These are phyloP conservation scores for Lodderomyces oxycetoniae DNA, from an alignment of 1,139 yeast species.

Conservation along the genomic window DNA sequence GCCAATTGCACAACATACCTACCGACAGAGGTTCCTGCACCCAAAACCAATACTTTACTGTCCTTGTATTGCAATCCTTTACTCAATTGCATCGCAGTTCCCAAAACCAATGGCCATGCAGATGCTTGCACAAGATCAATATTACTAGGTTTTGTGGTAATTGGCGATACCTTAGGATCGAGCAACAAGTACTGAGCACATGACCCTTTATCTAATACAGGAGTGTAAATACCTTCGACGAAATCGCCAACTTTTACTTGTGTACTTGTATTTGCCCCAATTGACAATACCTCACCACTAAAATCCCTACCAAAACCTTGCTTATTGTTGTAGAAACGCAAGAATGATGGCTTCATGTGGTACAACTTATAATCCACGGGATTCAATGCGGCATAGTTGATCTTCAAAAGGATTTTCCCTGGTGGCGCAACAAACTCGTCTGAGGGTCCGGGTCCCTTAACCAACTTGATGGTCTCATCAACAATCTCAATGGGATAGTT, in stretches of 20 bases:
- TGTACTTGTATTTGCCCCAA: constrained; percentile 35
- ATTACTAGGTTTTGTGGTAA: constrained; percentile 44
- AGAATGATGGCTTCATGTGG: constrained; percentile 19
- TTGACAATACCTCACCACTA: constrained; percentile 57
- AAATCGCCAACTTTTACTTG: constrained; percentile 55
- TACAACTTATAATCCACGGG: constrained; percentile 61
- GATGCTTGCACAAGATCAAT: constrained; percentile 54
- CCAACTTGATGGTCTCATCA: constrained; percentile 14
- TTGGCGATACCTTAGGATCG: constrained; percentile 36
- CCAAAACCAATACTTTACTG: constrained; percentile 51
- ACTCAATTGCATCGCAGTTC: constrained; percentile 50
- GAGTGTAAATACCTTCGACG: constrained; percentile 53
- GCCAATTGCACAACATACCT: constrained; percentile 54
- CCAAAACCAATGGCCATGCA: constrained; percentile 52
- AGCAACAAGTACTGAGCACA: constrained; percentile 39
- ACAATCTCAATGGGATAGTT: constrained; percentile 13
- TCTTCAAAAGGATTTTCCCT: constrained; percentile 52
- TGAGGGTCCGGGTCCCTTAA: constrained; percentile 21
- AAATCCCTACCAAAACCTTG: constrained; percentile 65
- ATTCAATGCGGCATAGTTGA: constrained; percentile 56
- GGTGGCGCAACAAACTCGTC: constrained; percentile 34
- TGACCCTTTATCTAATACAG: constrained; percentile 47
- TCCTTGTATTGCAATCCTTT: constrained; percentile 14
- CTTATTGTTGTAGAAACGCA: constrained; percentile 3
- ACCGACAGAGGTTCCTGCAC: constrained; percentile 76